Conservation (phyloP, 164 flowering plant species). For the Chimonanthus salicifolius region DNA sequence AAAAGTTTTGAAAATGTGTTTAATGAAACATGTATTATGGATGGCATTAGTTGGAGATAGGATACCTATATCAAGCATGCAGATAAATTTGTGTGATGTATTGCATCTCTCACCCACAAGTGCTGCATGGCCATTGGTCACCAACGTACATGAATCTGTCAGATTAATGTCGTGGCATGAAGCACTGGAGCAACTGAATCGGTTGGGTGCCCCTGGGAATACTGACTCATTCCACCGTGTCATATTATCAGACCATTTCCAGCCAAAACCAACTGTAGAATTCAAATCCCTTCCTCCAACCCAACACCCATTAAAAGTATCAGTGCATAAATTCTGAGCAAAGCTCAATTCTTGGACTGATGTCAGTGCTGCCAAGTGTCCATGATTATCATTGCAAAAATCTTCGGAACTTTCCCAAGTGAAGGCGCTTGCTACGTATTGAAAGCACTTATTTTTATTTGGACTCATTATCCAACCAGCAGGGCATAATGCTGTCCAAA, state of each 20-base stretch:
- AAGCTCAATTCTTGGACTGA: constrained; percentile 49
- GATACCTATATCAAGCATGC: constrained; percentile 61
- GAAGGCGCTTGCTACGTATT: constrained; percentile 16
- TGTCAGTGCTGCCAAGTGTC: constrained; percentile 61
- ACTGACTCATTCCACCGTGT: constrained; percentile 52
- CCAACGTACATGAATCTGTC: constrained; percentile 42
- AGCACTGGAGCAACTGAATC: constrained; percentile 33
- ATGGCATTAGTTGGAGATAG: not conserved
- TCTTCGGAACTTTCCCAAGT: constrained; percentile 70
- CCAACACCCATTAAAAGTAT: constrained; percentile 57
- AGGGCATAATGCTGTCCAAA: constrained; percentile 49
- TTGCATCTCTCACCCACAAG: constrained; percentile 56
- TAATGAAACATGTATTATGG: not conserved
- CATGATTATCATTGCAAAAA: constrained; percentile 35
- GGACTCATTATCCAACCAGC: constrained; percentile 55
- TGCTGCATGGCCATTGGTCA: constrained; percentile 31
- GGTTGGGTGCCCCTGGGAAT: constrained; percentile 17
- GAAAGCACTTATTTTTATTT: constrained; percentile 46
- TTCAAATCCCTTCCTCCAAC: constrained; percentile 57
- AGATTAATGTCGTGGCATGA: constrained; percentile 33
- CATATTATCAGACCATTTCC: constrained; percentile 81
- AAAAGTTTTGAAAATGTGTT: not conserved
- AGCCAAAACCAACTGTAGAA: constrained; percentile 31
- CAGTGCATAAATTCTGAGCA: constrained; percentile 47
- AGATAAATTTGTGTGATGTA: constrained; percentile 47